Base-by-base conservation (phyloP, 257 asterid genomes). In the Przewalskia tangutica region DNA sequence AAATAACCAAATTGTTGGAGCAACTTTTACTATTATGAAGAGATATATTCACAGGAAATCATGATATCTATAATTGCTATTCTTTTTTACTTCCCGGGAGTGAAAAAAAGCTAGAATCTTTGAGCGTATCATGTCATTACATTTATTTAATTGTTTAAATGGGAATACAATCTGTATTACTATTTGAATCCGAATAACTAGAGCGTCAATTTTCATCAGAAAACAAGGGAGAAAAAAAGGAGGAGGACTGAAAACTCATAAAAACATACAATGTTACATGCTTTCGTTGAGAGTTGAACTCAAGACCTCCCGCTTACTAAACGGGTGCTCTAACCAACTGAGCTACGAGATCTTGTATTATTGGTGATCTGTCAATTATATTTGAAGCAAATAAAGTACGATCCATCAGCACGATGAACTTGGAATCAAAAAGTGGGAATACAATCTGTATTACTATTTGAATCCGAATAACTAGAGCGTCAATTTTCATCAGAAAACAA, bases 301-400 rank as follows among this genome's bases (percentile, higher is more conserved):
- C 95, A 92, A 90, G 96, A 94, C 97, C 98, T 94, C 97, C 97
- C 96, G 95, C 98, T 95, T 95, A 93, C 95, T 92, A 93, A 92
- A 91, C 95, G 94, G 97, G 97, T 92, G 97, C 98, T 94, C 97
- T 94, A 91, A 91, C 97, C 95, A 94, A 91, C 97, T 91, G 96
- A 93, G 97, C 97, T 94, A 91, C 89, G 87, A 94, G 91, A 92
- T 97, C 76, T 38, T 38, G 42, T 38, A 0, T 0, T 2, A 3
- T 3, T 6, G 5, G 42, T 38, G 42, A 2, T 38, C 6, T 4
- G 42, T 3, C 5, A 5, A 3, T 38, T 2, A 0, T 2, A 38
- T 38, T 38, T 38, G 5, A 38, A 2, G 42, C 42, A 27, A 27
- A 27, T 27, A 27, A 2, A 27, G 5, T 38, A 38, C 42, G 5